phyloP scores from a whole-genome alignment of 1,139 yeast species.

The Meyerozyma guilliermondii region DNA sequence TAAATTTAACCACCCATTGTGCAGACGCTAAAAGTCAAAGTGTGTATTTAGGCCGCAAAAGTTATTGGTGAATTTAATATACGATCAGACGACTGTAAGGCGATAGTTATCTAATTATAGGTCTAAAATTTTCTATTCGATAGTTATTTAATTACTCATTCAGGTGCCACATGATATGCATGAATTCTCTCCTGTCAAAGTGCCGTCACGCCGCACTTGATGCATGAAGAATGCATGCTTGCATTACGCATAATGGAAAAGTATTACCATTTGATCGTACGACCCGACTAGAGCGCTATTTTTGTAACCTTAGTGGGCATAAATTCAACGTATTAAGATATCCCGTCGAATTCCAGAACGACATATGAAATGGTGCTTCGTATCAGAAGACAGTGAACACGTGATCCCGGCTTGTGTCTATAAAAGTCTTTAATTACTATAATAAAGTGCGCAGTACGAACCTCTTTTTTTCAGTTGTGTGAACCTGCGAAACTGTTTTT shows the following conservation, averaged over 20 bases:
- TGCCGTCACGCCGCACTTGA: background rate
- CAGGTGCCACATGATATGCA: background rate
- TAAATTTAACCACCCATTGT: no score
- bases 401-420: no score
- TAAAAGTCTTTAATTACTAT: no score
- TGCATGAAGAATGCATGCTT: background rate
- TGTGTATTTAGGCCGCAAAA: background rate
- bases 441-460: no score
- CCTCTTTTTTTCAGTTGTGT: no score
- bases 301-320: background rate
- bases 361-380: background rate
- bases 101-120: background rate
- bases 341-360: background rate
- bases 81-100: background rate
- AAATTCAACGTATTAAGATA: background rate
- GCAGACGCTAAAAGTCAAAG: no score
- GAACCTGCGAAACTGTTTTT: no score
- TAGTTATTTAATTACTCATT: background rate
- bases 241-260: background rate
- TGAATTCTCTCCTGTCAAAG: background rate
- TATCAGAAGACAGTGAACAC: no score
- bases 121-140: background rate
- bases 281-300: background rate
- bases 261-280: background rate
- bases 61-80: background rate